Base-by-base conservation (phyloP, 768 basidiomycete genomes). In the Termitomyces sp. region DNA sequence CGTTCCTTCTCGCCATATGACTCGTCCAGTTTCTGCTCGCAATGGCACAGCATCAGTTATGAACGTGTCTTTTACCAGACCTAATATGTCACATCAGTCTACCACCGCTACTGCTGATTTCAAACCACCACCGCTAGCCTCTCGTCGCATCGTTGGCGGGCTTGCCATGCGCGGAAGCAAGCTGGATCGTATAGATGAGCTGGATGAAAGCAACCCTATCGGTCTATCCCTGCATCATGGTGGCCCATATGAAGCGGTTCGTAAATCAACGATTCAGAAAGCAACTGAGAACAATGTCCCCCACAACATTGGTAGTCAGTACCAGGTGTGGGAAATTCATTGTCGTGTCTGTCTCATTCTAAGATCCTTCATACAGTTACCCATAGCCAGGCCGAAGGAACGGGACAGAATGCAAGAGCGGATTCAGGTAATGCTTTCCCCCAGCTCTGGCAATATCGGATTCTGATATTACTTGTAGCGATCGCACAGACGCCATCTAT, bases 171-270 rank as follows among this genome's bases (percentile, higher is more conserved):
- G 51, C 14, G 54, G 52, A 11, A 67, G 61, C 48, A 75, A 75
- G 54, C 75, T 91, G 51, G 89, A 91, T 71, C 76, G 78, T 30
- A 86, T 92, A 59, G 89, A 92, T 65, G 86, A 89, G 68, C 70
- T 91, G 34, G 90, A 91, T 66, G 87, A 89, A 66, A 81, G 82
- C 6, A 86, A 84, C 67, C 88, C 89, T 2, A 75, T 84, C 56
- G 89, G 89, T 3, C 58, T 76, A 8, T 68, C 75, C 17, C 70
- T 86, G 59, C 89, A 91, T 65, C 88, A 91, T 62, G 75, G 73
- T 32, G 85, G 88, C 0, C 88, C 88, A n/a, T 92, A 91, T 63
- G 87, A 91, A 64, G 86, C 79, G 2, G 76, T 80, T 40, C 66
- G 67, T 39, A 73, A 67, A 43, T 63, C 73, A 40, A 65, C 69